Evolutionary conservation across 257 asterid genomes (phyloP).

Genomic region (Scutellaria barbata): DNA sequence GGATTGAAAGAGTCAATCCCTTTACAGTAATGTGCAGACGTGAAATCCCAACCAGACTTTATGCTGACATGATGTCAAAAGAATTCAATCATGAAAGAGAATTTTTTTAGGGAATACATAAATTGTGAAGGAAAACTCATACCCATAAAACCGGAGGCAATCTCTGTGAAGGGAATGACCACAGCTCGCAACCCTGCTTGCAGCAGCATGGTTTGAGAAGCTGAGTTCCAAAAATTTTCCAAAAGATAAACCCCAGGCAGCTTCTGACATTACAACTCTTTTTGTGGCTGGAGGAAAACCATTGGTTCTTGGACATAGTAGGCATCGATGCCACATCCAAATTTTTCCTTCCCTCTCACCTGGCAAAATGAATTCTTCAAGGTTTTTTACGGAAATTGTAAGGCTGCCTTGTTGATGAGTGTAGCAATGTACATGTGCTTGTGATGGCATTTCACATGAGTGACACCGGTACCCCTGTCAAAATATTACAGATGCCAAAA

Average conservation of each 20-base stretch:
- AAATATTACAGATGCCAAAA: constrained; percentile 35
- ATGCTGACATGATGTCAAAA: constrained; percentile 5
- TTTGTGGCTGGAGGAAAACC: constrained; percentile 75
- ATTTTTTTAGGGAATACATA: constrained; percentile 3
- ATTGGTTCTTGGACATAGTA: constrained; percentile 68
- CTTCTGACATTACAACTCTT: constrained; percentile 76
- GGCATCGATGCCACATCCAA: constrained; percentile 95
- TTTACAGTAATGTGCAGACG: constrained; percentile 15
- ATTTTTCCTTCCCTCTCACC: constrained; percentile 73
- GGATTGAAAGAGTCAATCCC: constrained; percentile 19
- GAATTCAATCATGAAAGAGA: constrained; percentile 11
- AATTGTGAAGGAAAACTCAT: constrained; percentile 20
- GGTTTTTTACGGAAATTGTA: constrained; percentile 67
- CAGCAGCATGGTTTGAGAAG: constrained; percentile 87
- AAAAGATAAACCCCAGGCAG: constrained; percentile 80
- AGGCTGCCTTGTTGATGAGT: constrained; percentile 83
- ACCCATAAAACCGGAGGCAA: constrained; percentile 89
- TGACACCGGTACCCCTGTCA: constrained; percentile 61
- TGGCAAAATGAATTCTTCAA: constrained; percentile 56
- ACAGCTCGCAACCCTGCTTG: constrained; percentile 81
- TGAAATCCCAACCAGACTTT: constrained; percentile 29
- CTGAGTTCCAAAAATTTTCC: constrained; percentile 83
- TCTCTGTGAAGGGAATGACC: constrained; percentile 90
- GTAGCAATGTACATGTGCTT: constrained; percentile 77
- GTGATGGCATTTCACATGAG: constrained; percentile 77